Evolutionary conservation across 352 stramenopile species (phyloP), one percentile per base, ranked within the genome.

Genomic region (Pythium rishiriense): DNA sequence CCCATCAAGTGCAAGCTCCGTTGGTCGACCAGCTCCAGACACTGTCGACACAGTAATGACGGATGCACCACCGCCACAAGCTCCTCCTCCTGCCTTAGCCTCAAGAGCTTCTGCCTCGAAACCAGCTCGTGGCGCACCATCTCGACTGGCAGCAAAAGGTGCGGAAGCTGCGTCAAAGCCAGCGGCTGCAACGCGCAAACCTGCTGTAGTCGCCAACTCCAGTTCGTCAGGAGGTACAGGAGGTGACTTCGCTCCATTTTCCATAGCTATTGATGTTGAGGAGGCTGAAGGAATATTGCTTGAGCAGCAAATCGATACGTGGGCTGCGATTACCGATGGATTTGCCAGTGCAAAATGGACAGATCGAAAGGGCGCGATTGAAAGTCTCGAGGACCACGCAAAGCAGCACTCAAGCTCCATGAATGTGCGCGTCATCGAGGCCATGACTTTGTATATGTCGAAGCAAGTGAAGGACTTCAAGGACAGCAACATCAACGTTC

Each of bases 401-500:
- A 81, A 74, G 45, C 50, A 72, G 14, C 82, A 91, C 17, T 75
- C 77, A 1, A 71, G 55, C 17, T 61, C 59, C 49, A 85, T 94
- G 81, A 87, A 29, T 17, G 75, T 85, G 58, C 69, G 72, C 28
- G 70, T 85, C 15, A 86, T 93, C 42, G 87, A 96, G 55, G 84
- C 85, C 9, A 70, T 96, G 39, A 87, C 82, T 9, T 51, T 94
- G 33, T 91, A 86, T 64, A 37, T 94, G 52, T 65, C 72, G 22
- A 88, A 85, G 35, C 76, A 92, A 70, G 82, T 92, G 11, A 95
- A 95, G 56, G 76, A 90, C 48, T 94, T 96, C 59, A 93, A 91
- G 56, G 87, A 96, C 62, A 94, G 82, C 68, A 96, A 96, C 62
- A 90, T 96, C 60, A 94, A 96, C 52, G 87, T 95, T 4, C 58